Conservation (phyloP, 1,284 basidiomycete species). For the Malassezia cuniculi region DNA sequence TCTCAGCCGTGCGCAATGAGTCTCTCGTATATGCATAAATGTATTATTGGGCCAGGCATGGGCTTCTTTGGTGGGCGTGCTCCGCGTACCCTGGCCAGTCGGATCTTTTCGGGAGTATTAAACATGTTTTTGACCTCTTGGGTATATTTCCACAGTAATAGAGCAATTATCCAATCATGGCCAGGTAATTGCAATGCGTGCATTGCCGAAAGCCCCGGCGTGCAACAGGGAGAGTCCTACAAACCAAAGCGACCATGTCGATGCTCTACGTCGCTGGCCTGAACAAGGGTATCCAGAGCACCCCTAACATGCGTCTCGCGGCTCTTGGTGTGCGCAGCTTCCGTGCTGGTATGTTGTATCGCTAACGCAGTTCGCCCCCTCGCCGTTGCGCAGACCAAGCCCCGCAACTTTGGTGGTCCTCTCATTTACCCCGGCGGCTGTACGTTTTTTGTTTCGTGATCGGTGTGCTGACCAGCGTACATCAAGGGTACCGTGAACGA, state of each 20-base stretch:
- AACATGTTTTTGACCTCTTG: no score
- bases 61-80: no score
- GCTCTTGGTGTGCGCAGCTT: conserved; percentile 8
- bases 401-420: conserved; percentile 9
- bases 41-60: no score
- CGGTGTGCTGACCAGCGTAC: conserved; percentile 54
- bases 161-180: no score
- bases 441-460: neutral
- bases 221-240: no score
- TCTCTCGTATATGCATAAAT: no score
- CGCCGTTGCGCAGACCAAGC: conserved; percentile 5
- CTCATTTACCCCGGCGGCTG: conserved; percentile 14
- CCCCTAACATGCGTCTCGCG: neutral
- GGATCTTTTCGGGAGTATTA: no score
- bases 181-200: no score
- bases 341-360: conserved; percentile 8
- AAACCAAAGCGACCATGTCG: conserved; percentile 13
- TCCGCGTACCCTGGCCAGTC: no score
- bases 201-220: no score
- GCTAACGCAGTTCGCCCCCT: conserved; percentile 4
- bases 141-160: no score
- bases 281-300: conserved; percentile 5
- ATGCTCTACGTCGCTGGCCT: conserved; percentile 11
- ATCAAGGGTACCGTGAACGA: conserved; percentile 91
- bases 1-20: no score